Percentiles rank a stretch among this genome's conserved stretches.
Conservation (phyloP, 208 protist species). For the Trypanosoma conorhini region DNA sequence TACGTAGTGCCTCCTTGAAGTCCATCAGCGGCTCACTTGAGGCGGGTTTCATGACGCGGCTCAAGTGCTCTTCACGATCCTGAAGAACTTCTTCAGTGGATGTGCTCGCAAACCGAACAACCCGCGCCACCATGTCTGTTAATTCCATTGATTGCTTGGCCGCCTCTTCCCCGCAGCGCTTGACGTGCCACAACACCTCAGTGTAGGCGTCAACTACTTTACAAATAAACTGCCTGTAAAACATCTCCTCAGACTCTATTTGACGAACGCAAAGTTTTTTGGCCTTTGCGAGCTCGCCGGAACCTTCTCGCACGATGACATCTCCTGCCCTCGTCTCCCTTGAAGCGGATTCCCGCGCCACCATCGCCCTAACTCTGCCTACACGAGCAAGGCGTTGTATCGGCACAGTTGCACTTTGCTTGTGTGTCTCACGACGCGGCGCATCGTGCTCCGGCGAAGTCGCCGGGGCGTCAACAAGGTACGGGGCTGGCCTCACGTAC, state of each 20-base stretch:
- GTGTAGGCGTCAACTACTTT: neutral
- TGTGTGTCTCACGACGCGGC: neutral
- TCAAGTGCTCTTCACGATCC: neutral
- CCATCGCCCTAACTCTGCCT: neutral
- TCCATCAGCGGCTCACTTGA: neutral
- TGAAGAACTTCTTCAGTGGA: conserved; percentile 12
- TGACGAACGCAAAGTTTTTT: neutral
- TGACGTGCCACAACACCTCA: neutral
- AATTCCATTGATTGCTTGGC: conserved; percentile 1
- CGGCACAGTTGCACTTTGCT: neutral
- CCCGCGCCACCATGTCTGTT: neutral
- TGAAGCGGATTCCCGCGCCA: neutral
- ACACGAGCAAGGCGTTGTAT: neutral
- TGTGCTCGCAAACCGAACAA: conserved; percentile 11
- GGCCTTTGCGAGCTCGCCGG: neutral
- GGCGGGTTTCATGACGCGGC: neutral
- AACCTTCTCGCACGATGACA: neutral
- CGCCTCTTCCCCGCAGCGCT: neutral
- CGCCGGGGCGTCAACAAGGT: neutral
- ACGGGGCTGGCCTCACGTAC: neutral
- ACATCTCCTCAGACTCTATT: conserved; percentile 8
- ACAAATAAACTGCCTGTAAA: neutral
- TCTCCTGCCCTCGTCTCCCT: neutral
- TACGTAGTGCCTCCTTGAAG: conserved; percentile 5
- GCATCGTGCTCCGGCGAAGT: neutral